Base-by-base conservation (phyloP, 1,284 basidiomycete species). In the Ceratobasidium sp. region DNA sequence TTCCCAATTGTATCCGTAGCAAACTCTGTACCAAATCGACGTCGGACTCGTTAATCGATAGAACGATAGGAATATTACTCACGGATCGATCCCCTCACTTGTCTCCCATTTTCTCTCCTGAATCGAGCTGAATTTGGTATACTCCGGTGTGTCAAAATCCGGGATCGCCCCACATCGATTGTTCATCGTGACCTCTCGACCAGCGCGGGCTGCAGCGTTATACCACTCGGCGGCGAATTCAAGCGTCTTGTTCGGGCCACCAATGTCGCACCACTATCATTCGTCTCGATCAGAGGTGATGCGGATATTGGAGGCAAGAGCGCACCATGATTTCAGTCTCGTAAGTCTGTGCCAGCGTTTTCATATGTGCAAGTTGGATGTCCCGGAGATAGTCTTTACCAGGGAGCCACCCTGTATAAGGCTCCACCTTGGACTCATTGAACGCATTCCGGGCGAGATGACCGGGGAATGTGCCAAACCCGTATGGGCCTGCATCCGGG, bases 181-280 rank as follows among this genome's bases (percentile, higher is more conserved):
- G 80, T 91, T 89, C 81, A 90, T 87, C 0, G 87, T 87, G 10
- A 91, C 90, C 80, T 90, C 88, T 35, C 87, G 84, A 0, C 88
- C 88, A 59, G 87, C 84, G 20, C 82, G 79, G 76, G 86, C 83
- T 0, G 89, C 88, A 57, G 87, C 79, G 60, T 88, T 89, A 80
- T 89, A 91, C 82, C 86, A 91, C 27, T 87, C 83, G 1, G 88
- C 85, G 0, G 88, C 87, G 66, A 90, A 88, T 20, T 88, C 85
- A 0, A 86, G 80, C 0, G 86, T 87, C 62, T 83, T 85, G 80
- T 89, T 90, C 0, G 88, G 86, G 8, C 89, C 79, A 16, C 90
- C 90, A 20, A 91, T 90, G 79, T 91, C 89, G 75, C 89, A 90
- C 89, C 89, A 88, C 87, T 88, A 78, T 16, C 8, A 16, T 55